Evolutionary conservation across 345 rosid genomes (phyloP).

Genomic region (Arabis alpina): DNA sequence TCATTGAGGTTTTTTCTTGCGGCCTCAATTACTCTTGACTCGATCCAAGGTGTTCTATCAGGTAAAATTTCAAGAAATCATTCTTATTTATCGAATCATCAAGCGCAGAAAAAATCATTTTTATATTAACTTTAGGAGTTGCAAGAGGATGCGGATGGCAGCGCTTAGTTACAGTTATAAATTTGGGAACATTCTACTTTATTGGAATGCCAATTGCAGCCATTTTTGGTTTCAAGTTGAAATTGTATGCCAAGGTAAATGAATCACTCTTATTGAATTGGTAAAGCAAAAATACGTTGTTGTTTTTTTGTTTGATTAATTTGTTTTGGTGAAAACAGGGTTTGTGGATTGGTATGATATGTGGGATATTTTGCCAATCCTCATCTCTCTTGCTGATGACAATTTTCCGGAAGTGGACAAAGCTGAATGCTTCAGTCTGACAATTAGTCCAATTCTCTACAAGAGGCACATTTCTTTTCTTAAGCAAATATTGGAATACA

Average conservation of each 20-base stretch:
- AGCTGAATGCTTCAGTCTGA: slow-evolving; percentile 25
- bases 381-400: slow-evolving; percentile 51
- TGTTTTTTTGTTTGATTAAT: slow-evolving; percentile 1
- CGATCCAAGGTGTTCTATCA: slow-evolving; percentile 68
- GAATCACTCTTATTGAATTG: not conserved
- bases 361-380: slow-evolving; percentile 59
- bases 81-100: not conserved
- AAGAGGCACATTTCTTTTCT: not conserved
- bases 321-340: slow-evolving; percentile 50
- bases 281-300: not conserved
- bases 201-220: slow-evolving; percentile 58
- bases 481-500: not conserved
- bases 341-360: slow-evolving; percentile 75
- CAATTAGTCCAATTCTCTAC: not conserved
- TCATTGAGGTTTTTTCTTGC: slow-evolving; percentile 61
- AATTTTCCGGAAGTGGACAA: slow-evolving; percentile 56
- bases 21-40: slow-evolving; percentile 60
- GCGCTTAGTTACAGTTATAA: slow-evolving; percentile 54
- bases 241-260: slow-evolving; percentile 55
- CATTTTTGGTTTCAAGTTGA: slow-evolving; percentile 60
- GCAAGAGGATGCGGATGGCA: slow-evolving; percentile 89
- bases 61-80: slow-evolving; percentile 38
- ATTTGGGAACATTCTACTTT: slow-evolving; percentile 56
- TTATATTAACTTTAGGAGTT: slow-evolving; percentile 49
- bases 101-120: not conserved